Evolutionary conservation across 73 alveolate species (phyloP).

Genomic region (Paramecium biaurelia): DNA sequence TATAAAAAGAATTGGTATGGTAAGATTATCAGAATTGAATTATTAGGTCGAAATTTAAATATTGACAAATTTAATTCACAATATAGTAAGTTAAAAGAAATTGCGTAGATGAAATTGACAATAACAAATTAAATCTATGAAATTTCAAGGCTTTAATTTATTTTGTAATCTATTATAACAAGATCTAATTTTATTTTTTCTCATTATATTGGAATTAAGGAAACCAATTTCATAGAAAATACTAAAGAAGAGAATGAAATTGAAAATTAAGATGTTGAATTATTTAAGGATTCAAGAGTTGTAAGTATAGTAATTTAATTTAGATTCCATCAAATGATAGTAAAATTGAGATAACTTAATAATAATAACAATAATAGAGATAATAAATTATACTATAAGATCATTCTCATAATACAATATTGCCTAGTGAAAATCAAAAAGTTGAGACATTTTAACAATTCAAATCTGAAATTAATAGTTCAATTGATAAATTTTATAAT

Average conservation of each 20-base stretch:
- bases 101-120: neutral
- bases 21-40: neutral
- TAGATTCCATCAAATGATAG: neutral
- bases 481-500: neutral
- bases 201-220: neutral
- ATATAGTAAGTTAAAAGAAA: neutral
- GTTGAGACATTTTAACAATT: neutral
- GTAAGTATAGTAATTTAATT: neutral
- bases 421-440: neutral
- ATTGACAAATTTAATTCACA: neutral
- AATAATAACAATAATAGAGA: neutral
- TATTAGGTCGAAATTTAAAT: neutral
- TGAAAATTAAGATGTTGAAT: neutral
- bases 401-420: neutral
- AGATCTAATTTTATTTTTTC: neutral
- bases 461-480: neutral
- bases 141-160: neutral
- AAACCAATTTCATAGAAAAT: neutral
- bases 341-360: neutral
- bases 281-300: neutral
- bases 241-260: neutral
- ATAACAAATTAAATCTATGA: slow-evolving; percentile 29
- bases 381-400: neutral
- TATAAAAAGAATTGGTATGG: slow-evolving; percentile 8
- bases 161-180: neutral